These are phyloP conservation scores for Casuarina glauca DNA, from an alignment of 306 rosid species.

Conservation along the genomic window DNA sequence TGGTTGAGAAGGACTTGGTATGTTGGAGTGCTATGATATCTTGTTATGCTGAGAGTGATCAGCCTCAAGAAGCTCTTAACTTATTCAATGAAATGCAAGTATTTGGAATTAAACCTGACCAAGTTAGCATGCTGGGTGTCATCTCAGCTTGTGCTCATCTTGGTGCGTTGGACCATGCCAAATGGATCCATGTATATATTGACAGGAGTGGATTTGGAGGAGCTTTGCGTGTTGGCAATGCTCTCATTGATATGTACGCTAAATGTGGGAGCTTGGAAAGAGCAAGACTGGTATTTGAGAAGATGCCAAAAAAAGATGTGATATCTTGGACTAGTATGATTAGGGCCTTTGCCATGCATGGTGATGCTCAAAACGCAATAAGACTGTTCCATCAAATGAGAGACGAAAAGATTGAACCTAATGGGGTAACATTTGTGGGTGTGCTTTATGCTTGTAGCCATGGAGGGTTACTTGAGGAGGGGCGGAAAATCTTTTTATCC, in stretches of 20 bases:
- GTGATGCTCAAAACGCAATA: conserved; percentile 61
- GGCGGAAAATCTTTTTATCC: conserved; percentile 52
- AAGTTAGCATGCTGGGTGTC: conserved; percentile 69
- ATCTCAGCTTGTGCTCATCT: conserved; percentile 77
- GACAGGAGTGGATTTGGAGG: conserved; percentile 58
- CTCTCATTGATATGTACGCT: conserved; percentile 79
- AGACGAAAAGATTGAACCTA: conserved; percentile 55
- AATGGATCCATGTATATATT: conserved; percentile 56
- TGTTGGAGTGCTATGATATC: conserved; percentile 89
- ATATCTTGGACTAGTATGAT: conserved; percentile 84
- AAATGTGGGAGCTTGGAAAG: conserved; percentile 64
- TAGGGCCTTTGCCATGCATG: conserved; percentile 76
- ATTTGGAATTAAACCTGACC: conserved; percentile 54
- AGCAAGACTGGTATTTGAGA: conserved; percentile 67
- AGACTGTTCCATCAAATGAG: conserved; percentile 62
- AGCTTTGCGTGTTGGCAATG: conserved; percentile 56
- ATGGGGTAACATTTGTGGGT: conserved; percentile 79
- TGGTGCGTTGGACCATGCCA: conserved; percentile 56
- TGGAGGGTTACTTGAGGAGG: conserved; percentile 73
- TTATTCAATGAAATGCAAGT: conserved; percentile 63
- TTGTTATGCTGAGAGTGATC: conserved; percentile 75
- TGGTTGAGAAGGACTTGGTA: conserved; percentile 63
- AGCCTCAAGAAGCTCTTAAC: conserved; percentile 66
- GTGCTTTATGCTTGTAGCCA: conserved; percentile 92
- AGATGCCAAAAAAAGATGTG: conserved; percentile 62